Conservation (phyloP, 768 basidiomycete species). For the Serendipita vermifera region DNA sequence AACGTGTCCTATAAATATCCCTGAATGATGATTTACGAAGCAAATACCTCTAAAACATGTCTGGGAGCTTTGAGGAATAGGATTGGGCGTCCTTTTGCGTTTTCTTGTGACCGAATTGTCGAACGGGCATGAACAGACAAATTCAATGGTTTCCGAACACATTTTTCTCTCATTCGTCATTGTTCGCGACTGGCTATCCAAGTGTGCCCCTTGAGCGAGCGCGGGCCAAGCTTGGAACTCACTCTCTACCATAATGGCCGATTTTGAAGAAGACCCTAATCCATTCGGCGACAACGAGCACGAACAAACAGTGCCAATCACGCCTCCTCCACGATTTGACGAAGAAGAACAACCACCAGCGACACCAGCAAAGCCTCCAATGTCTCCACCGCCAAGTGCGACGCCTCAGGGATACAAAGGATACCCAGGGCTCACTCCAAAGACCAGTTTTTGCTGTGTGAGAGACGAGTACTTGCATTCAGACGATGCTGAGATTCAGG, state of each 20-base stretch:
- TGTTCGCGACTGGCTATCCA: not conserved
- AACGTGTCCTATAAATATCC: too few species aligned
- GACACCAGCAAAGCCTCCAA: slow-evolving; percentile 20
- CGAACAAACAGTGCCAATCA: slow-evolving; percentile 21
- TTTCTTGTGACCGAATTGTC: too few species aligned
- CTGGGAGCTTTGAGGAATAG: slow-evolving; percentile 1
- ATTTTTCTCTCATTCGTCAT: slow-evolving; percentile 10
- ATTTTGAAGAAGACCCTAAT: slow-evolving; percentile 30
- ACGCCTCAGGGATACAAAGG: slow-evolving; percentile 24
- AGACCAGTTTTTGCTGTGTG: slow-evolving; percentile 66
- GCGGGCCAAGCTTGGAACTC: not conserved
- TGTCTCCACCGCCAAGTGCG: slow-evolving; percentile 33
- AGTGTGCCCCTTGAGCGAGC: not conserved
- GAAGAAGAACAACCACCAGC: not conserved
- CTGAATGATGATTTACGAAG: too few species aligned
- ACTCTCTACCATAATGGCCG: slow-evolving; percentile 21
- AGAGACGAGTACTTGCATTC: slow-evolving; percentile 68
- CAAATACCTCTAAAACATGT: too few species aligned
- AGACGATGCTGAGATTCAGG: slow-evolving; percentile 69
- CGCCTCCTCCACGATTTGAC: slow-evolving; percentile 38
- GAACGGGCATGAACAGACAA: too few species aligned
- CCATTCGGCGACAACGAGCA: slow-evolving; percentile 22
- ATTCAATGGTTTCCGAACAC: not conserved
- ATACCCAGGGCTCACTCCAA: slow-evolving; percentile 28
- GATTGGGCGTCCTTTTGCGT: too few species aligned